Base-by-base conservation (phyloP, 1,139 yeast species). In the Zygoascus meyerae region DNA sequence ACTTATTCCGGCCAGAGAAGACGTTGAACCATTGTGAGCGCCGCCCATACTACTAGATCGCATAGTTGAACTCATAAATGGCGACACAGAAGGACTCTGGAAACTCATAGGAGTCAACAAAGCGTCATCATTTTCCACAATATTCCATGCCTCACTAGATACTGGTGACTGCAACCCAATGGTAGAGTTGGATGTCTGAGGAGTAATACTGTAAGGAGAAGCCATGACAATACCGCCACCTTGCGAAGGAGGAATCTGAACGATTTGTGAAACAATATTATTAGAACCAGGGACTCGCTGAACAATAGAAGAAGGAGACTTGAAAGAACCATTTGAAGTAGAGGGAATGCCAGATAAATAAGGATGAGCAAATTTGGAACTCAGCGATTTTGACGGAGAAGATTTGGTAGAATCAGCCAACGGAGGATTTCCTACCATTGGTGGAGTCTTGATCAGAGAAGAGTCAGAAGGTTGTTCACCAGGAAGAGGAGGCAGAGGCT, bases 81-180 rank as follows among this genome's bases (percentile, higher is more conserved):
- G 49, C 28, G 49, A 36, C 9, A 45, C 37, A 15, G 53, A 51
- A 17, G 51, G 45, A 14, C 46, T 47, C 32, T 49, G 34, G 4
- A 46, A 49, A 6, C 51, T 48, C 43, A 46, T 37, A 18, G 52
- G 52, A 10, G 52, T 51, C 35, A 51, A 39, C 34, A 51, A 33
- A n/a, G 38, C 42, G 10, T 44, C 38, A 26, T 44, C 39, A 12
- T 32, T 29, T 12, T 21, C 34, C 17, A 35, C 30, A n/a, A 35
- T 6, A 7, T 35, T 35, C 39, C 39, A 35, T 6, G 39, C 29
- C n/a, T 35, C 39, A 35, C 21, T 35, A 35, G 39, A 35, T 2
- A 35, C 21, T 18, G 39, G 39, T 11, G 39, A 35, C 30, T 35
- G 39, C 29, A 35, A 35, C 6, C 39, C 39, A 9, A 35, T 5